Evolutionary conservation across 331 rosid genomes (phyloP).

Genomic region (Phaseolus coccineus): DNA sequence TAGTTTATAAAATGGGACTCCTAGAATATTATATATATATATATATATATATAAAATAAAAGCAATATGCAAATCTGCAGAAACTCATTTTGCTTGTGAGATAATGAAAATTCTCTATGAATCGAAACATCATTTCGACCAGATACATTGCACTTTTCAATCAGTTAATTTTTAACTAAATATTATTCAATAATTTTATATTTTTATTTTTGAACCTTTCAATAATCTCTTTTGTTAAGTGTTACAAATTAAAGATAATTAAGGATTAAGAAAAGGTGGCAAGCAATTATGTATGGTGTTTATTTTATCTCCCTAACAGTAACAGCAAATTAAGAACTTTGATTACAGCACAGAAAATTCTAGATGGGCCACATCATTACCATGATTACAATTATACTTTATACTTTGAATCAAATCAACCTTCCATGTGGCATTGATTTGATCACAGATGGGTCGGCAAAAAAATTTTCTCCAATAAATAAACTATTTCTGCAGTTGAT

Average conservation of each 20-base stretch:
- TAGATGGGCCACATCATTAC: background rate
- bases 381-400: background rate
- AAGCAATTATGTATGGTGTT: background rate
- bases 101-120: background rate
- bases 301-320: background rate
- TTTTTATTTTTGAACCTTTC: background rate
- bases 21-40: no score
- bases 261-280: background rate
- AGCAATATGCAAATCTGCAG: background rate
- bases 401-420: conserved; percentile 26
- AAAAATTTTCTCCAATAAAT: conserved; percentile 15
- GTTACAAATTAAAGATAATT: background rate
- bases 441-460: background rate
- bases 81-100: background rate
- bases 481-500: background rate
- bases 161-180: background rate
- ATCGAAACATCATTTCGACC: background rate
- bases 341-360: conserved; percentile 5
- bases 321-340: background rate
- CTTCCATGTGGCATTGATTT: conserved; percentile 37
- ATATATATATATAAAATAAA: no score
- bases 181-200: no score
- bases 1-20: no score
- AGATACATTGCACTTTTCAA: conserved; percentile 4
- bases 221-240: no score